Base-by-base conservation (phyloP, 2,329 filamentous ascomycete species). In the Gnomoniopsis smithogilvyi region DNA sequence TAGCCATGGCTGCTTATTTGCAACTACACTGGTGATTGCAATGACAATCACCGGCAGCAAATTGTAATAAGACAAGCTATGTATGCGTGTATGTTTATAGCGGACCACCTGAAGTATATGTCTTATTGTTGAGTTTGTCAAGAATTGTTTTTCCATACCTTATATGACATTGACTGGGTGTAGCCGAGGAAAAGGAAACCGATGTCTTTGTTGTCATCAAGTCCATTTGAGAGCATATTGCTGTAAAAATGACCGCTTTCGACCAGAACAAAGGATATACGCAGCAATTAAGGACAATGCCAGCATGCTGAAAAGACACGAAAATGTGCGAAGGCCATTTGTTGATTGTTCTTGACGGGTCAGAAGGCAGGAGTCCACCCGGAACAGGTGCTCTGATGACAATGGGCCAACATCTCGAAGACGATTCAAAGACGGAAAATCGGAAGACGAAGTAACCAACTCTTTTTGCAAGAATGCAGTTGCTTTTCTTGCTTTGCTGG, bases 221-320 rank as follows among this genome's bases (percentile, higher is more conserved):
- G 46, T 22, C 54, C 10, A 34, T 21, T 49, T 22, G n/a, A 26
- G 51, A 36, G 38, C 30, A 17, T 19, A 22, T 7, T 21, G 26
- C 26, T 22, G 43, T 36, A 24, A 33, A 30, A 22, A 19, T 41
- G 57, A 47, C 60, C 60, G 57, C 51, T 57, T 62, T 56, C 60
- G 60, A 55, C 51, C 54, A 54, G 46, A 21, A 62, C 57, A 62
- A 62, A 62, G 60, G 21, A 47, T 22, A 49, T 26, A 24, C 7
- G 15, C 38, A 21, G n/a, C 11, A 26, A 19, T 24, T 36, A 30
- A 24, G 24, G 53, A 60, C 50, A 48, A 48, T 51, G 57, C 57
- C 60, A 53, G 57, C 43, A 24, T 12, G 3, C 17, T 54, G 30
- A 22, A 24, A 4, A 48, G 45, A 33, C 19, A 19, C 15, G 48